Evolutionary conservation across 805 yeast species (phyloP).

Genomic region (Zygosaccharomyces kombuchaensis): DNA sequence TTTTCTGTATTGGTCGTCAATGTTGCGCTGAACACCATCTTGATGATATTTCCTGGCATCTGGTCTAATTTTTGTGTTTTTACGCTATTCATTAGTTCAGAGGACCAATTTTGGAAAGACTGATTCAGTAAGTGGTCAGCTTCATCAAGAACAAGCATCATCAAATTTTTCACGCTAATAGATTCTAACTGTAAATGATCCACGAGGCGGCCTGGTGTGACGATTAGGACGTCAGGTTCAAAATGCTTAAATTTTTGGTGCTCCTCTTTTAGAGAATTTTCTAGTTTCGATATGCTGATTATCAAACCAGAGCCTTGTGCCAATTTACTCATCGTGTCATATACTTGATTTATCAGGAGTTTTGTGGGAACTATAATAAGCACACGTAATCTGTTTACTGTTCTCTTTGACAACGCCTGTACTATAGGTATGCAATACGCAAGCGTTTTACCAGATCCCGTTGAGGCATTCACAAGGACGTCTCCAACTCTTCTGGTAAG

Average conservation of each 20-base stretch:
- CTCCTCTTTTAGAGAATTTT: slow-evolving; percentile 61
- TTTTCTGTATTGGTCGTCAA: slow-evolving; percentile 90
- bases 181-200: slow-evolving; percentile 52
- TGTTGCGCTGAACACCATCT: slow-evolving; percentile 88
- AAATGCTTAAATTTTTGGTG: slow-evolving; percentile 41
- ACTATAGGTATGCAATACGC: slow-evolving; percentile 84
- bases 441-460: slow-evolving; percentile 94
- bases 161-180: slow-evolving; percentile 48
- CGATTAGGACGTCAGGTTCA: slow-evolving; percentile 62
- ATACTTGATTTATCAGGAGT: slow-evolving; percentile 81
- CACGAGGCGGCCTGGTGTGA: slow-evolving; percentile 81
- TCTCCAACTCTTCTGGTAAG: slow-evolving; percentile 64
- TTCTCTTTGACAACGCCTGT: slow-evolving; percentile 56
- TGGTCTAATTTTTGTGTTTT: slow-evolving; percentile 34
- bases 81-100: slow-evolving; percentile 42
- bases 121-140: slow-evolving; percentile 82
- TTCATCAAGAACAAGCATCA: slow-evolving; percentile 70
- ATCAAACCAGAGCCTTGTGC: slow-evolving; percentile 61
- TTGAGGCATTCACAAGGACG: slow-evolving; percentile 83
- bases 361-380: slow-evolving; percentile 84
- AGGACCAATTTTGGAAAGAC: slow-evolving; percentile 90
- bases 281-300: slow-evolving; percentile 51
- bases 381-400: slow-evolving; percentile 70
- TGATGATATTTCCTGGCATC: slow-evolving; percentile 42
- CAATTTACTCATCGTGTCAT: slow-evolving; percentile 53